Evolutionary conservation across 1,284 basidiomycete species (phyloP).

Genomic region (Cryptococcus floricola): DNA sequence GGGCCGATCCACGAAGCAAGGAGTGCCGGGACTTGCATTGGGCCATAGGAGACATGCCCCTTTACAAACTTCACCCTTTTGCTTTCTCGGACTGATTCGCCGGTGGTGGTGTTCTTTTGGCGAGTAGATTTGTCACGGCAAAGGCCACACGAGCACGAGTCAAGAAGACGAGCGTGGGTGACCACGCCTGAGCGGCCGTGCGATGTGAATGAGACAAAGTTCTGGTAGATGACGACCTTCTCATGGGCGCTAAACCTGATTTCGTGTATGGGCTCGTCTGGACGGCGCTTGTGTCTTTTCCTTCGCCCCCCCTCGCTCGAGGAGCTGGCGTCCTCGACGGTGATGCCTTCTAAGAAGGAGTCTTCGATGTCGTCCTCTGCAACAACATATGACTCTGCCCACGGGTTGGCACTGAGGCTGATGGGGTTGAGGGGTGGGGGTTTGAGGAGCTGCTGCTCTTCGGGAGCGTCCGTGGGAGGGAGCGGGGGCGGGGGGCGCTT

Average conservation of each 20-base stretch:
- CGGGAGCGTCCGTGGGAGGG: not conserved
- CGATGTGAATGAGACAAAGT: slow-evolving; percentile 5
- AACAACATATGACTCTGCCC: slow-evolving; percentile 9
- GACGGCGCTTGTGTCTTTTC: not conserved
- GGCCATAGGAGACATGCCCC: not conserved
- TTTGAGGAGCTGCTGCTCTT: not conserved
- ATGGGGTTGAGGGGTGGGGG: slow-evolving; percentile 4
- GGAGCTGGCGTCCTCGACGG: not conserved
- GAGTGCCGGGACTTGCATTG: not conserved
- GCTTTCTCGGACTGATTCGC: slow-evolving; percentile 9
- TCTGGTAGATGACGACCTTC: slow-evolving; percentile 1
- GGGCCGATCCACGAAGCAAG: slow-evolving; percentile 1
- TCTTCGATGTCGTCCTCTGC: slow-evolving; percentile 13
- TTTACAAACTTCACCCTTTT: not conserved
- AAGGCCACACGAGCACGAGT: slow-evolving; percentile 56
- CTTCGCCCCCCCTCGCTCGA: not conserved
- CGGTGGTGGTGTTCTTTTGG: slow-evolving; percentile 67
- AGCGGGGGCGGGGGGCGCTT: not conserved
- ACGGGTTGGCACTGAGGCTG: slow-evolving; percentile 16
- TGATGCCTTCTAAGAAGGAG: not conserved
- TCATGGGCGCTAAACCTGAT: slow-evolving; percentile 1
- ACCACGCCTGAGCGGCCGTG: slow-evolving; percentile 10
- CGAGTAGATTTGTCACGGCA: slow-evolving; percentile 69
- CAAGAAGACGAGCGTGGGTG: slow-evolving; percentile 54
- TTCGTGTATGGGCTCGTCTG: not conserved